Evolutionary conservation across 352 stramenopile genomes (phyloP).

Genomic region (Thraustotheca clavata): DNA sequence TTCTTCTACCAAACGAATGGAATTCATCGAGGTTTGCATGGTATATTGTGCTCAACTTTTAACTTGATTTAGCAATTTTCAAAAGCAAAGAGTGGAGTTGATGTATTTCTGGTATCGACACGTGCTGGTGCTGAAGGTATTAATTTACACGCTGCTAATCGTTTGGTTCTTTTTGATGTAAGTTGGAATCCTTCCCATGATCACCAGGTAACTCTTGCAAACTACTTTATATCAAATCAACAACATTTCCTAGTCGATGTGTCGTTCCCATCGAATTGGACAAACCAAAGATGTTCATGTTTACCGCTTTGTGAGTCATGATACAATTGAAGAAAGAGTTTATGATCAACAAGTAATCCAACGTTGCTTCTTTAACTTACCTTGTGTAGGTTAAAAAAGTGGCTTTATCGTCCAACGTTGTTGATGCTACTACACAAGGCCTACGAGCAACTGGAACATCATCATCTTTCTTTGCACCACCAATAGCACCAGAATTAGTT

Average conservation of each 20-base stretch:
- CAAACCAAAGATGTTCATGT: constrained; percentile 85
- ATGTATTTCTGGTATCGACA: constrained; percentile 71
- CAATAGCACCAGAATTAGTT: constrained; percentile 23
- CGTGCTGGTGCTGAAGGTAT: constrained; percentile 80
- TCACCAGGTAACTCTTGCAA: constrained; percentile 48
- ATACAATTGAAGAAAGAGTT: constrained; percentile 90
- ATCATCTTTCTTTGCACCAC: constrained; percentile 10
- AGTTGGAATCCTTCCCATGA: constrained; percentile 89
- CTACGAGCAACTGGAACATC: not conserved
- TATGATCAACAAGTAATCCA: constrained; percentile 66
- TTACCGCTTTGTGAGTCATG: constrained; percentile 87
- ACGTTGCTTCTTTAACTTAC: not conserved
- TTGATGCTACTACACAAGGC: constrained; percentile 30
- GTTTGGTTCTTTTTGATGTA: constrained; percentile 86
- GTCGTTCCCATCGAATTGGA: constrained; percentile 85
- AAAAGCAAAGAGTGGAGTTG: constrained; percentile 39
- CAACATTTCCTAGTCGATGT: constrained; percentile 75
- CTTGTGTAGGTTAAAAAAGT: constrained; percentile 57
- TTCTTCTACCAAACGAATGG: constrained; percentile 65
- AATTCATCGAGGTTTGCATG: constrained; percentile 64
- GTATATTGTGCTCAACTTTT: not conserved
- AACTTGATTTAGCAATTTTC: constrained; percentile 43
- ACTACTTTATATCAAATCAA: not conserved
- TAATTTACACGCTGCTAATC: constrained; percentile 84
- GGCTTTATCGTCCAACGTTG: constrained; percentile 61